Base-by-base conservation (phyloP, 306 rosid genomes). In the Quercus robur region DNA sequence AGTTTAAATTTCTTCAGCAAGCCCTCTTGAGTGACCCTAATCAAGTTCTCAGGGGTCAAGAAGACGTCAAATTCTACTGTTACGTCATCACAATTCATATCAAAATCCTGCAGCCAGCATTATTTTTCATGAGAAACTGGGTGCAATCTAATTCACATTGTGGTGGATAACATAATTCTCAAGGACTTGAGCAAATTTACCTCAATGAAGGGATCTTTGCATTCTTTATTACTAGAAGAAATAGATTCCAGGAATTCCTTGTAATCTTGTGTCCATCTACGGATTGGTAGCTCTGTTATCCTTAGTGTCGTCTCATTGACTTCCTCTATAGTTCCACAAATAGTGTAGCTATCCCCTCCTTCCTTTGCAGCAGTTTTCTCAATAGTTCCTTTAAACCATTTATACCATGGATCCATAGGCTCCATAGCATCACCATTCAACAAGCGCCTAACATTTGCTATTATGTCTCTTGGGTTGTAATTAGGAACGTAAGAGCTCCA, bases 391-490 rank as follows among this genome's bases (percentile, higher is more conserved):
- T 74, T 86, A 72, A 87, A 95, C 69, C 99, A 97, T 86, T 89
- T 78, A 76, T 93, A 95, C 99, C 99, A 95, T 18, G 98, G 99
- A 91, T 90, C 91, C 99, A 95, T 95, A 58, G 99, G 97, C 61
- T 82, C 63, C 91, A 90, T 71, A 28, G 71, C 31, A 26, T 88
- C 91, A 49, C 85, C 93, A 56, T 78, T 80, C 74, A 95, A 87
- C 91, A 91, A 75, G 56, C 87, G 89, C 88, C 91, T 91, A 9
- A 91, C 83, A 61, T 95, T 95, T 63, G 86, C 92, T 78, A 90
- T 84, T n/a, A 95, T 87, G 5, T 95, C 99, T 85, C 97, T 87
- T 26, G 99, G 98, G 77, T 91, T 95, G 75, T 95, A 95, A 70
- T 95, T 95, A 10, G 99, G 99, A 80, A 95, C 79, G 85, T 85